phyloP scores from a whole-genome alignment of 106 monocot species.

The Acanthochlamys bracteata region DNA sequence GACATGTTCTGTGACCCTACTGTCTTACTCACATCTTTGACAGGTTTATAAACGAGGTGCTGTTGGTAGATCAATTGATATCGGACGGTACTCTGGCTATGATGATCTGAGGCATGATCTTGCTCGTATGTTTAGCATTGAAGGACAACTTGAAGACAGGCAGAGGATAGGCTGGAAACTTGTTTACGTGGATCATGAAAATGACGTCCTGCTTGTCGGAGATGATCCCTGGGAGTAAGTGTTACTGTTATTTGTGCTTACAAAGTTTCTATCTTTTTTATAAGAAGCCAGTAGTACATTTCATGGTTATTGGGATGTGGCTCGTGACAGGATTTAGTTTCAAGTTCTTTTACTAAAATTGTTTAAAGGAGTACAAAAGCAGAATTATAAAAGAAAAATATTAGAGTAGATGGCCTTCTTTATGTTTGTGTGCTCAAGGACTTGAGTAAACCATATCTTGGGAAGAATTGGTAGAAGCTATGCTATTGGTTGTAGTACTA shows the following conservation, averaged over 20 bases:
- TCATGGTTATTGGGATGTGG: too few relatives aligned
- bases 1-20: background rate
- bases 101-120: slow-evolving; percentile 87
- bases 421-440: too few relatives aligned
- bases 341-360: too few relatives aligned
- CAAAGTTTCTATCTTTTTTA: background rate
- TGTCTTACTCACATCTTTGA: background rate
- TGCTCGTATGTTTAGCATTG: slow-evolving; percentile 95
- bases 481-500: too few relatives aligned
- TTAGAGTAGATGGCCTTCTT: too few relatives aligned
- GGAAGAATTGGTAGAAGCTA: too few relatives aligned
- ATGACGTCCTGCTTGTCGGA: slow-evolving; percentile 85
- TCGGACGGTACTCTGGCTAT: slow-evolving; percentile 68
- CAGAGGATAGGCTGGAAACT: slow-evolving; percentile 93
- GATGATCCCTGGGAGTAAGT: slow-evolving; percentile 99
- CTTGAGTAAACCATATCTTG: too few relatives aligned
- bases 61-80: slow-evolving; percentile 92
- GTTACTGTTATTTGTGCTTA: background rate
- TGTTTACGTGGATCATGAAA: slow-evolving; percentile 92
- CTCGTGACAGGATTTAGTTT: too few relatives aligned
- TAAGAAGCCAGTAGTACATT: background rate
- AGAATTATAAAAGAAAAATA: too few relatives aligned
- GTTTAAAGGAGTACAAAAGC: too few relatives aligned
- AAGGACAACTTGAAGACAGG: slow-evolving; percentile 77
- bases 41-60: slow-evolving; percentile 94